phyloP scores from a whole-genome alignment of 352 stramenopile genomes.

The Pythium plurisporium region DNA sequence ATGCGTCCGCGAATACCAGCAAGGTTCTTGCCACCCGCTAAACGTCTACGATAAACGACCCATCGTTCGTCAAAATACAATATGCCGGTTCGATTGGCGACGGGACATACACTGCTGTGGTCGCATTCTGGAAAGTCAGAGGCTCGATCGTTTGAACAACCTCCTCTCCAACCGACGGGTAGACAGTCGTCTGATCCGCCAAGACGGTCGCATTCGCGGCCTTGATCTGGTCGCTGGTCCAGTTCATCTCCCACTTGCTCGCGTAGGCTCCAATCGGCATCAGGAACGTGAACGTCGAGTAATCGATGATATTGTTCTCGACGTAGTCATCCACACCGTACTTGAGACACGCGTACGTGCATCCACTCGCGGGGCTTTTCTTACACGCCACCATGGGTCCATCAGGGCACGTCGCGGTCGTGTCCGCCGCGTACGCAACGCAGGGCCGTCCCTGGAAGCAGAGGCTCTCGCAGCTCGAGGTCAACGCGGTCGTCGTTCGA shows the following conservation, averaged over 20 bases:
- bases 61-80: too few species aligned
- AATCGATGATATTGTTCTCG: conserved; percentile 40
- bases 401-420: not conserved
- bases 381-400: not conserved
- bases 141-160: conserved; percentile 18
- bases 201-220: conserved; percentile 7
- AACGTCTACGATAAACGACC: conserved; percentile 24
- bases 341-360: conserved; percentile 49
- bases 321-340: conserved; percentile 37
- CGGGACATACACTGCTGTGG: conserved; percentile 20
- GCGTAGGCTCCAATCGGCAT: conserved; percentile 45
- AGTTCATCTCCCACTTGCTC: conserved; percentile 45
- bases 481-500: conserved; percentile 41
- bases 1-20: conserved; percentile 41
- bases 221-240: conserved; percentile 19
- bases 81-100: too few species aligned
- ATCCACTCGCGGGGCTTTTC: conserved; percentile 19
- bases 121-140: conserved; percentile 18
- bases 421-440: conserved; percentile 35
- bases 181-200: conserved; percentile 14
- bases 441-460: conserved; percentile 55
- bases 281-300: conserved; percentile 46
- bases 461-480: conserved; percentile 38
- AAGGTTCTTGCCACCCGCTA: conserved; percentile 44
- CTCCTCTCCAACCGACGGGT: conserved; percentile 11